Conservation (phyloP, 495 filamentous ascomycete genomes). For the Schizothecium vesticola region DNA sequence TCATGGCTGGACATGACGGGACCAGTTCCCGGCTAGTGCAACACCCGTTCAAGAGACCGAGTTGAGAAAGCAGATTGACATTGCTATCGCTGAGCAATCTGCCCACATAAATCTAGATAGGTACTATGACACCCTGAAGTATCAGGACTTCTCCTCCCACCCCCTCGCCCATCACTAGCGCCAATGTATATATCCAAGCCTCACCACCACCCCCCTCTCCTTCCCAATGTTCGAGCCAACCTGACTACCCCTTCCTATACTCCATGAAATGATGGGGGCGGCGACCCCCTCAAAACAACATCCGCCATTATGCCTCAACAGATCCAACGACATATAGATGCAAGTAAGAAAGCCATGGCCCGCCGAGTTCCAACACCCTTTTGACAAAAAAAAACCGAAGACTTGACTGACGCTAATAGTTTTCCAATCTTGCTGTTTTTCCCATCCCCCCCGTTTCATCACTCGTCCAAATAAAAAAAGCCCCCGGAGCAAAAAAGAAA, state of each 20-base stretch:
- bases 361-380: neutral
- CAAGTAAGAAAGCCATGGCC: neutral
- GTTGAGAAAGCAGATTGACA: neutral
- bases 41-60: neutral
- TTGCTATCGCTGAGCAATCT: neutral
- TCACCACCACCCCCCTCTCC: neutral
- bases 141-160: neutral
- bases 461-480: neutral
- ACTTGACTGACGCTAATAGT: neutral
- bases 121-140: neutral
- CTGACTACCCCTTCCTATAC: neutral
- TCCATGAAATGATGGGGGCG: neutral
- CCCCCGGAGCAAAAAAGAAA: neutral
- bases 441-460: neutral
- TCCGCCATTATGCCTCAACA: neutral
- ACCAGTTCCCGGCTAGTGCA: no score
- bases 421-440: neutral
- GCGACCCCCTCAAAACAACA: constrained; percentile 2
- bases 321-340: neutral
- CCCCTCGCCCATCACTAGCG: neutral
- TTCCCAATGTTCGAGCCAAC: neutral
- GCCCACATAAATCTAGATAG: neutral
- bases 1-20: no score
- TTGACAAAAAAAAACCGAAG: neutral
- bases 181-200: neutral